Evolutionary conservation across 805 yeast species (phyloP), one percentile per base, ranked within the genome.

Genomic region (Jamesozyma hellenica): DNA sequence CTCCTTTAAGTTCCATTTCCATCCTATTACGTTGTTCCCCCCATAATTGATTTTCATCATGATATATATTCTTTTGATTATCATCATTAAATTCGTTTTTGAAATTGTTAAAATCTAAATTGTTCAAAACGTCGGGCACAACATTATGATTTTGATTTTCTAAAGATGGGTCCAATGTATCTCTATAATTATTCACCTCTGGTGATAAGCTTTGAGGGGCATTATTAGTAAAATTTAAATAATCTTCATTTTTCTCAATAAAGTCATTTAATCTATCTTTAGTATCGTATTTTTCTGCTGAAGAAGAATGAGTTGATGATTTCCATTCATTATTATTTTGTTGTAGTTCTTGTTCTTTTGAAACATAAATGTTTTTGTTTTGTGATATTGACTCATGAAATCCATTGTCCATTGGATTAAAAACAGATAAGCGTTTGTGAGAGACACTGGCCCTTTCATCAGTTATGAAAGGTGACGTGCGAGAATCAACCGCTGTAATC

Each of bases 211-310:
- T 39, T n/a, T 43, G 37, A n/a, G 42, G 46, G 4, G 57, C 61
- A 26, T 42, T 43, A 28, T 45, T 48, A 3, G 63, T 53, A 36
- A 58, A 59, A 27, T 49, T 52, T 26, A 50, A 38, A 42, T 59
- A 59, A 3, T 47, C 45, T 16, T 53, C 56, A 38, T 57, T 53
- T 15, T 51, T 42, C 10, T 51, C 52, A n/a, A 56, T 49, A 35
- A 46, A 55, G 18, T 51, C 39, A 31, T 51, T 49, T n/a, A 56
- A 39, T 36, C 46, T 52, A n/a, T 53, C 49, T 26, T 35, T 34
- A 2, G 42, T 35, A 10, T 40, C 42, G n/a, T 28, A 36, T 6
- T 38, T 41, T 19, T 41, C 44, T 21, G 23, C 8, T 1, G 38
- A 21, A 10, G 47, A 44, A 4, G 45, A 25, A 29, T 27, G 36